Evolutionary conservation across 2,329 filamentous ascomycete species (phyloP).

Genomic region (Orbilia ellipsospora): DNA sequence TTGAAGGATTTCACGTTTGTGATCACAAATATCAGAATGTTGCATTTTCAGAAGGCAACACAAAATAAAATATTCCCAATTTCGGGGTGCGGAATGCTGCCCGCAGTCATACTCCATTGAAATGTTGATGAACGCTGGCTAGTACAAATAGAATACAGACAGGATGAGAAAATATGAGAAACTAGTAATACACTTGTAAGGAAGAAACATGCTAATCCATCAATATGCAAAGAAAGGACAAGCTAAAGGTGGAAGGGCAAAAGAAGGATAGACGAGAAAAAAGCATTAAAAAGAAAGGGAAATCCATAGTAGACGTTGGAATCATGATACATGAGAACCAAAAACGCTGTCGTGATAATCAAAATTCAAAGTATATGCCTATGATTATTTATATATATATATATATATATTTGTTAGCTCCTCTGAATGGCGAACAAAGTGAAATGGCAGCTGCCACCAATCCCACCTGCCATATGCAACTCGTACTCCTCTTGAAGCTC

Average conservation of each 20-base stretch:
- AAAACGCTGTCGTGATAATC: background rate
- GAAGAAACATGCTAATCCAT: constrained; percentile 1
- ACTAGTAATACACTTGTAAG: constrained; percentile 11
- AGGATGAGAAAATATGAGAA: background rate
- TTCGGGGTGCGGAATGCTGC: background rate
- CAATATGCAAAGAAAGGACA: constrained; percentile 1
- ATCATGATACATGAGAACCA: constrained; percentile 2
- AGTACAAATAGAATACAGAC: too few species aligned
- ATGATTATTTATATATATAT: background rate
- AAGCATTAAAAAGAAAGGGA: background rate
- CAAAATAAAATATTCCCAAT: background rate
- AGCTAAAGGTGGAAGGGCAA: background rate
- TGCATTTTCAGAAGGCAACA: background rate
- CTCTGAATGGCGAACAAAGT: constrained; percentile 15
- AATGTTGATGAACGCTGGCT: too few species aligned
- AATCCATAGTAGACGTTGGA: too few species aligned
- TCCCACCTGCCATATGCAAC: constrained; percentile 18
- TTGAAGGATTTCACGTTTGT: background rate
- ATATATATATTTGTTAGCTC: background rate
- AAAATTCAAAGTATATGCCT: too few species aligned
- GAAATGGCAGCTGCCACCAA: constrained; percentile 35
- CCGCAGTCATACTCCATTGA: background rate
- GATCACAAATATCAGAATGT: background rate
- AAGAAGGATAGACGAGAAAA: background rate
- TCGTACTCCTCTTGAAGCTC: constrained; percentile 23